These are phyloP conservation scores for Colletotrichum truncatum DNA, from an alignment of 2,329 filamentous ascomycete genomes.

Conservation along the genomic window DNA sequence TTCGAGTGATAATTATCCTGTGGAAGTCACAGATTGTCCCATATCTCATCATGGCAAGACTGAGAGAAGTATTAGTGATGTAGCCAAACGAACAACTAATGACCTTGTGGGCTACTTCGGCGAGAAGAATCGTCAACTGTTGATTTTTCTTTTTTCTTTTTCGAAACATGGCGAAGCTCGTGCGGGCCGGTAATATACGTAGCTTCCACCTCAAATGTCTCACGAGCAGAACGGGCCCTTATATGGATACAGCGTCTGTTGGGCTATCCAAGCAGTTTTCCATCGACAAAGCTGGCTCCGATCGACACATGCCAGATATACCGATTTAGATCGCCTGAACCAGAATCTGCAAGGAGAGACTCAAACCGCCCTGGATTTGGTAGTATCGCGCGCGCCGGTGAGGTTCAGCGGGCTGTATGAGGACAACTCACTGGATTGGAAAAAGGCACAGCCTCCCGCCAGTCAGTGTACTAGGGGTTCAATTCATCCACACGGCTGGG, in stretches of 20 bases:
- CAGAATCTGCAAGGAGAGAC: background rate
- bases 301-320: background rate
- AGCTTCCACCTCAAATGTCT: background rate
- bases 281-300: background rate
- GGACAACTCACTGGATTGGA: background rate
- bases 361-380: background rate
- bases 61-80: no score
- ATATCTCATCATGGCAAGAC: no score
- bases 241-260: background rate
- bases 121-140: no score
- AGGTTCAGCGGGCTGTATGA: background rate
- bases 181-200: background rate
- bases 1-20: no score
- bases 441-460: conserved; percentile 4
- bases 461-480: background rate
- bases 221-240: background rate
- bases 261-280: background rate
- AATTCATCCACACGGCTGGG: background rate
- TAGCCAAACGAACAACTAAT: no score
- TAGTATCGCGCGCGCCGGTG: background rate
- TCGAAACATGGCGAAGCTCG: background rate
- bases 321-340: background rate
- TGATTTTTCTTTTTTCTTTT: no score
- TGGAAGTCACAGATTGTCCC: no score
- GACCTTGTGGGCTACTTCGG: no score